phyloP scores from a whole-genome alignment of 192 early-diverging fungal species.

The Chytriomyces sp. region DNA sequence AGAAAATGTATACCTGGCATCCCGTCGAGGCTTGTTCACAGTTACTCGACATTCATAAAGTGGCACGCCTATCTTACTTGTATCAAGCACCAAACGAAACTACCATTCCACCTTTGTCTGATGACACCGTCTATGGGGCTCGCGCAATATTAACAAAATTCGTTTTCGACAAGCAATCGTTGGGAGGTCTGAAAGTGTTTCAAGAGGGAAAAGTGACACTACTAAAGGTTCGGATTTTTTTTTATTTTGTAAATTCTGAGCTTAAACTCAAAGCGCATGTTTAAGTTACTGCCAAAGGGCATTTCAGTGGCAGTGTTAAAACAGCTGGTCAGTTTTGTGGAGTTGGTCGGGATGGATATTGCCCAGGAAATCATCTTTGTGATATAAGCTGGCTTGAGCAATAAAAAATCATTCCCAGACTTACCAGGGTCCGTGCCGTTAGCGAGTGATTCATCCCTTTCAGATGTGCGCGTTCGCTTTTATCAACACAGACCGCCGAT shows the following conservation, averaged over 20 bases:
- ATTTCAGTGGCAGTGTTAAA: background rate
- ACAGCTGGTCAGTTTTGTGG: conserved; percentile 19
- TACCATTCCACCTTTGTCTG: background rate
- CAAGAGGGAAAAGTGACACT: background rate
- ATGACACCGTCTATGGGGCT: conserved; percentile 14
- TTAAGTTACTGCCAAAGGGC: conserved; percentile 13
- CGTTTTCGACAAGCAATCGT: no score
- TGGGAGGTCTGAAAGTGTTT: conserved; percentile 10
- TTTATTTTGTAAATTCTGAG: background rate
- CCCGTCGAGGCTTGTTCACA: conserved; percentile 51
- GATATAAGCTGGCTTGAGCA: conserved; percentile 13
- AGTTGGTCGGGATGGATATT: conserved; percentile 24
- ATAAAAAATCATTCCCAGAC: no score
- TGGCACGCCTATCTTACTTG: conserved; percentile 47
- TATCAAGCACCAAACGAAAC: background rate
- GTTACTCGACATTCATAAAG: conserved; percentile 60
- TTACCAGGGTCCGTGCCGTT: no score
- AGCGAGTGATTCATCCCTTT: no score
- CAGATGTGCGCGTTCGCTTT: no score
- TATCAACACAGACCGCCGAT: no score
- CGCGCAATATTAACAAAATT: conserved; percentile 1
- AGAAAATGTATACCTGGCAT: conserved; percentile 52
- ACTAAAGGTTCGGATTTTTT: conserved; percentile 9
- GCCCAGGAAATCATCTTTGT: conserved; percentile 58
- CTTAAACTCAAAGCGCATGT: background rate